Conservation (phyloP, 1,284 basidiomycete genomes). For the Coriolopsis trogii region DNA sequence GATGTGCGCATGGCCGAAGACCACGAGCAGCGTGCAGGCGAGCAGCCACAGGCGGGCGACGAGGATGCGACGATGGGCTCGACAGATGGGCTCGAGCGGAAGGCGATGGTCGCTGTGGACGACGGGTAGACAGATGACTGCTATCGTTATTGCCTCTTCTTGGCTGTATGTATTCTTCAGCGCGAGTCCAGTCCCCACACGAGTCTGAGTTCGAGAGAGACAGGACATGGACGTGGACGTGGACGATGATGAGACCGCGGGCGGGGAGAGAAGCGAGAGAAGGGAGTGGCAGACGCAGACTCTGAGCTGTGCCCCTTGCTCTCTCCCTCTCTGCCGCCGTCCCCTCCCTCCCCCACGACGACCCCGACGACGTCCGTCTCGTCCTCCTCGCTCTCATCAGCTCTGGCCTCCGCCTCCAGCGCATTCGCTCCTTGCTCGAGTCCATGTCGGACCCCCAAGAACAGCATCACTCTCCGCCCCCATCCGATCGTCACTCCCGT, state of each 20-base stretch:
- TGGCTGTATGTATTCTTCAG: constrained; percentile 2
- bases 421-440: background rate
- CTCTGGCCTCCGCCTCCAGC: background rate
- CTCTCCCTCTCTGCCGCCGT: background rate
- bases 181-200: background rate
- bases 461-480: constrained; percentile 14
- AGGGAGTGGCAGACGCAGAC: background rate
- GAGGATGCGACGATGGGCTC: background rate
- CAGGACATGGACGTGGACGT: background rate
- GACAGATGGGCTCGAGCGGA: background rate
- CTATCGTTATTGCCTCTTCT: constrained; percentile 22
- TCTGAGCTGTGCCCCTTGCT: constrained; percentile 2
- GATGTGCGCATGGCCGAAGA: constrained; percentile 13
- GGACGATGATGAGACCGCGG: no score
- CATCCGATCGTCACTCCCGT: constrained; percentile 20
- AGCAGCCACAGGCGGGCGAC: no score
- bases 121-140: constrained; percentile 1
- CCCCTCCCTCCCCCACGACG: background rate
- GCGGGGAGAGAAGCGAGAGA: background rate
- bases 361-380: background rate
- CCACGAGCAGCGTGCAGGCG: no score
- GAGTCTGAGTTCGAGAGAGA: background rate
- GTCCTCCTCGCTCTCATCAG: background rate
- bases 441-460: constrained; percentile 24
- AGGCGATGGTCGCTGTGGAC: constrained; percentile 5